A percentile compares a stretch with the other conserved stretches of the same genome.
Conservation (phyloP, 1,284 basidiomycete species). For the Cryptococcus sp. region DNA sequence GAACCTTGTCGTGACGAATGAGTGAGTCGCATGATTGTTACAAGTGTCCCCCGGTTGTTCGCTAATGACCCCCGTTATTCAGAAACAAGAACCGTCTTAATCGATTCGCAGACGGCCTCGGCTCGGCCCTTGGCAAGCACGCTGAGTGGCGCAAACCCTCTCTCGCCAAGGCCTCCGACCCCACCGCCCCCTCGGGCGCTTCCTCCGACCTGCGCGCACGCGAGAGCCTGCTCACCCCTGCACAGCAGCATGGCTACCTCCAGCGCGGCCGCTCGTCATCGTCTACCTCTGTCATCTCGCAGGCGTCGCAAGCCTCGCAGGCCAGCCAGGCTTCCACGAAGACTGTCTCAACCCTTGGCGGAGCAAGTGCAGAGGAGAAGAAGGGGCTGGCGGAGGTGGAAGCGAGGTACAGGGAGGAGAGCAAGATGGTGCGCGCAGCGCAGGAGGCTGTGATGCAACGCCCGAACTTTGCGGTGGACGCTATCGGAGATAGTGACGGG, state of each 20-base stretch:
- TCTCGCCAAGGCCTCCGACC: constrained; percentile 74
- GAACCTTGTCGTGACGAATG: constrained; percentile 81
- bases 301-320: constrained; percentile 49
- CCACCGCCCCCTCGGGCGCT: constrained; percentile 47
- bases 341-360: constrained; percentile 51
- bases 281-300: constrained; percentile 52
- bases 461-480: constrained; percentile 89
- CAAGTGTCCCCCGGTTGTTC: too few species aligned
- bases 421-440: constrained; percentile 66
- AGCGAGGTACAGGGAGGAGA: constrained; percentile 43
- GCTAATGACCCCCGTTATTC: not conserved
- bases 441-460: constrained; percentile 82
- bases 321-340: constrained; percentile 53
- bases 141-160: constrained; percentile 60
- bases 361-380: constrained; percentile 30
- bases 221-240: constrained; percentile 68
- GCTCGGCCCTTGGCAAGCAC: constrained; percentile 86
- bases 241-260: constrained; percentile 31
- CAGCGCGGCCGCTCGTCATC: constrained; percentile 30
- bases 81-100: constrained; percentile 48
- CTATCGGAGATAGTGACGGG: constrained; percentile 76
- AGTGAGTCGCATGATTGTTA: constrained; percentile 37
- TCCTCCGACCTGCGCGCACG: constrained; percentile 71
- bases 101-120: constrained; percentile 81
- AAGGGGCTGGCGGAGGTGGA: constrained; percentile 19